Evolutionary conservation across 139 green algal genomes (phyloP).

Genomic region (Chlorella sp.): DNA sequence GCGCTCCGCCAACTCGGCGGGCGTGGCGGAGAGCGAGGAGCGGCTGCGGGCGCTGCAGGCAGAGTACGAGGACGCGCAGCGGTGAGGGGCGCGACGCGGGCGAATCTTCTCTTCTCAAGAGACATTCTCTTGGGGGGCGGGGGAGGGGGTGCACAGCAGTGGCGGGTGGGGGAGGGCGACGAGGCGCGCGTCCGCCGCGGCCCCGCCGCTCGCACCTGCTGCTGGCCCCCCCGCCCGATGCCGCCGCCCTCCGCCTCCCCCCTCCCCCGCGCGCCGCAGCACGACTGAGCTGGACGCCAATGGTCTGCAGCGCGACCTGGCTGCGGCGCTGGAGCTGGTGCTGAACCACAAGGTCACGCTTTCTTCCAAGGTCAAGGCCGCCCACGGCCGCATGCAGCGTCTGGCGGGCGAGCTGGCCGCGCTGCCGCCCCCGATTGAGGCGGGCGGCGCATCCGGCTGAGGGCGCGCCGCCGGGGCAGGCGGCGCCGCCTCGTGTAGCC

Average conservation of each 20-base stretch:
- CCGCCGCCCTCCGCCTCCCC: too few species aligned
- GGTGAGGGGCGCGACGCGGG: constrained; percentile 48
- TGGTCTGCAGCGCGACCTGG: constrained; percentile 54
- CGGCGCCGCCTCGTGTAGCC: too few species aligned
- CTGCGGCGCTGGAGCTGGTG: constrained; percentile 55
- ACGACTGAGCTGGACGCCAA: constrained; percentile 63
- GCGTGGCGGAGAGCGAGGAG: constrained; percentile 54
- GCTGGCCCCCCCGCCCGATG: too few species aligned
- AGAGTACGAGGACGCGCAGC: constrained; percentile 54
- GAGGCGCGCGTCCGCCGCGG: too few species aligned
- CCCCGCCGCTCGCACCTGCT: too few species aligned
- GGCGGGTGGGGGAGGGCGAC: too few species aligned
- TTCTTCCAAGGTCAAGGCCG: constrained; percentile 17
- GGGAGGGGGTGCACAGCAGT: too few species aligned
- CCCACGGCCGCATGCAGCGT: background rate
- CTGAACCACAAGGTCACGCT: constrained; percentile 62
- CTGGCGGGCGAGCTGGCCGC: background rate
- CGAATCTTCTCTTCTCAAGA: too few species aligned
- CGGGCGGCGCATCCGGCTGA: background rate
- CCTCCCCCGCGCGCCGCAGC: too few species aligned
- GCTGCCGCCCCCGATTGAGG: too few species aligned
- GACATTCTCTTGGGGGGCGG: too few species aligned
- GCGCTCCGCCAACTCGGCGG: constrained; percentile 41
- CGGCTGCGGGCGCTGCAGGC: constrained; percentile 35
- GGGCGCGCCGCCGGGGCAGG: too few species aligned